phyloP scores from a whole-genome alignment of 2,329 filamentous ascomycete species.

The Madurella fahalii region DNA sequence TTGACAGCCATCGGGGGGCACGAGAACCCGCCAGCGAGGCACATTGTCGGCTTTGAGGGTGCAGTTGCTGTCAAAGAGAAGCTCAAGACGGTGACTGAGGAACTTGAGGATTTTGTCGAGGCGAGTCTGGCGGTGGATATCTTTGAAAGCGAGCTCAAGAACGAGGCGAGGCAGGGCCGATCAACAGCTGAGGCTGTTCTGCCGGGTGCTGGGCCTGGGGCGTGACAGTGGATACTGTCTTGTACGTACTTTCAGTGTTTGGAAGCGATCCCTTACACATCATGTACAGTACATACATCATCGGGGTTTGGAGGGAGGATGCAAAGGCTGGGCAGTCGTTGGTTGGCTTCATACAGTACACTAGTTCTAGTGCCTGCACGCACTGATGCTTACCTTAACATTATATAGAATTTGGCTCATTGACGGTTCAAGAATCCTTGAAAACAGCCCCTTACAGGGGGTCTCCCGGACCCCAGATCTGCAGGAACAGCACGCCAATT shows the following conservation, averaged over 20 bases:
- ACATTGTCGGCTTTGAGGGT: conserved; percentile 90
- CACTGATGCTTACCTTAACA: too few species aligned
- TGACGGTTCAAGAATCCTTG: too few species aligned
- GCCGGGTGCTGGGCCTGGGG: background rate
- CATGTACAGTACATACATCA: background rate
- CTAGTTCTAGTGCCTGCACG: too few species aligned
- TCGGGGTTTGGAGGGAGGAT: too few species aligned
- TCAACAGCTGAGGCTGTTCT: conserved; percentile 5
- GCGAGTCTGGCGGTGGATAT: conserved; percentile 83
- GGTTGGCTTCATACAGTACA: too few species aligned
- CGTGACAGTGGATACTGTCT: background rate
- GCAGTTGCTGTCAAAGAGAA: conserved; percentile 90
- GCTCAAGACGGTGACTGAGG: conserved; percentile 91
- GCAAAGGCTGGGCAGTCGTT: too few species aligned
- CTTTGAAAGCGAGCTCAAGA: conserved; percentile 52
- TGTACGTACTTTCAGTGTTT: background rate
- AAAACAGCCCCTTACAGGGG: too few species aligned
- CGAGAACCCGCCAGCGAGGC: conserved; percentile 88
- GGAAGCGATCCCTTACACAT: too few species aligned
- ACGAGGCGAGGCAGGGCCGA: conserved; percentile 43
- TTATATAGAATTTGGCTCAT: too few species aligned
- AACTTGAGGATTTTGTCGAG: conserved; percentile 93
- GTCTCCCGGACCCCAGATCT: background rate
- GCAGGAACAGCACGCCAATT: conserved; percentile 7
- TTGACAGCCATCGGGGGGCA: conserved; percentile 89